Conservation (phyloP, 2,329 filamentous ascomycete species). For the Exophiala calicioides region DNA sequence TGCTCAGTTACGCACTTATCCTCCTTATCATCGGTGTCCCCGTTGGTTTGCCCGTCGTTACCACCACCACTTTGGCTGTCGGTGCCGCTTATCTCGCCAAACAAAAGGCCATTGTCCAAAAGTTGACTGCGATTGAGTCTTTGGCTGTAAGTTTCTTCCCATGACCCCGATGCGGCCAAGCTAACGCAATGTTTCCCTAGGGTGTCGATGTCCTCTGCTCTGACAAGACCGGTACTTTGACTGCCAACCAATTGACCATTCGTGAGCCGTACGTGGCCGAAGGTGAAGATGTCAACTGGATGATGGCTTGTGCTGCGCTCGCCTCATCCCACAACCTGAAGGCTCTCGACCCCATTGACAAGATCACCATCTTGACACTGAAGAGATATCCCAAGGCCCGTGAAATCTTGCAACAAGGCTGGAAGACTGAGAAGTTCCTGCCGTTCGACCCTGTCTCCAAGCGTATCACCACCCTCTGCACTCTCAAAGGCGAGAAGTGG, state of each 20-base stretch:
- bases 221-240: slow-evolving; percentile 78
- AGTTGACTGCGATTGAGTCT: slow-evolving; percentile 76
- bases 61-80: slow-evolving; percentile 74
- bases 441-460: slow-evolving; percentile 79
- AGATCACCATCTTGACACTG: slow-evolving; percentile 74
- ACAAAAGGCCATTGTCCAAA: slow-evolving; percentile 78
- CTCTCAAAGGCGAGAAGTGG: slow-evolving; percentile 69
- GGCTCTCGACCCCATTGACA: slow-evolving; percentile 76
- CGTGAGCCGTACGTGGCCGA: slow-evolving; percentile 76
- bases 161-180: neutral
- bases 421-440: slow-evolving; percentile 75
- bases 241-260: slow-evolving; percentile 73
- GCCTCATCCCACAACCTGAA: slow-evolving; percentile 78
- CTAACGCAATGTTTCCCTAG: slow-evolving; percentile 29
- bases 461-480: slow-evolving; percentile 71
- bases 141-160: slow-evolving; percentile 53
- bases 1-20: slow-evolving; percentile 69
- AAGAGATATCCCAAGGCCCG: slow-evolving; percentile 75
- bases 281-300: slow-evolving; percentile 78
- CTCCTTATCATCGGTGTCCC: slow-evolving; percentile 77
- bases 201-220: slow-evolving; percentile 77
- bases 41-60: slow-evolving; percentile 77
- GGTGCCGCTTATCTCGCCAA: slow-evolving; percentile 75
- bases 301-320: slow-evolving; percentile 77
- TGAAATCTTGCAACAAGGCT: slow-evolving; percentile 72